A percentile compares a stretch with the other conserved stretches of the same genome.
phyloP scores from a whole-genome alignment of 768 basidiomycete genomes.

The Leccinum broughii region DNA sequence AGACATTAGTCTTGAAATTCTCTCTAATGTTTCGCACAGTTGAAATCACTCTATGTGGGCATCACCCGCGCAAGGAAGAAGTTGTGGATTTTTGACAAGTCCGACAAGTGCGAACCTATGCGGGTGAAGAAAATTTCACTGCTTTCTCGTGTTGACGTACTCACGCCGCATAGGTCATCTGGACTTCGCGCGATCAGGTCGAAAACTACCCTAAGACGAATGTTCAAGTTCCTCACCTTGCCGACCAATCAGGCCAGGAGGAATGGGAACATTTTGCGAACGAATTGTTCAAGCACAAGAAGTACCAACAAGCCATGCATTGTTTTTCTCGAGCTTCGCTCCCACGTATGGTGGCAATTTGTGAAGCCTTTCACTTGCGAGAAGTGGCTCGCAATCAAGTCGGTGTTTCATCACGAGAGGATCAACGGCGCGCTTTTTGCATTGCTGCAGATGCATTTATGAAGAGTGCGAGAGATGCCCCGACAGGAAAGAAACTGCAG shows the following conservation, averaged over 20 bases:
- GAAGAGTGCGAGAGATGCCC: slow-evolving; percentile 37
- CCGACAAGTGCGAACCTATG: slow-evolving; percentile 57
- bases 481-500: slow-evolving; percentile 24
- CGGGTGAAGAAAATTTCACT: slow-evolving; percentile 35
- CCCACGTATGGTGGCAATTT: slow-evolving; percentile 44
- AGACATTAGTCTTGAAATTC: neutral
- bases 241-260: slow-evolving; percentile 48
- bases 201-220: slow-evolving; percentile 50
- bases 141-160: neutral
- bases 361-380: slow-evolving; percentile 55
- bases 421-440: slow-evolving; percentile 39
- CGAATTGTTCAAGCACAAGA: slow-evolving; percentile 39
- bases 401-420: slow-evolving; percentile 26
- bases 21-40: slow-evolving; percentile 34
- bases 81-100: slow-evolving; percentile 68
- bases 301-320: slow-evolving; percentile 53
- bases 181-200: slow-evolving; percentile 47
- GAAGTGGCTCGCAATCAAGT: slow-evolving; percentile 44
- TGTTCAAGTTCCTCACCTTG: slow-evolving; percentile 55
- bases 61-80: slow-evolving; percentile 70
- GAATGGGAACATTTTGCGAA: slow-evolving; percentile 47
- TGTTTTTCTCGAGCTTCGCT: slow-evolving; percentile 51
- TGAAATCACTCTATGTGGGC: slow-evolving; percentile 71
- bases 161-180: slow-evolving; percentile 43
- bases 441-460: slow-evolving; percentile 52